Conservation (phyloP, 306 rosid genomes). For the Echinosophora koreensis region DNA sequence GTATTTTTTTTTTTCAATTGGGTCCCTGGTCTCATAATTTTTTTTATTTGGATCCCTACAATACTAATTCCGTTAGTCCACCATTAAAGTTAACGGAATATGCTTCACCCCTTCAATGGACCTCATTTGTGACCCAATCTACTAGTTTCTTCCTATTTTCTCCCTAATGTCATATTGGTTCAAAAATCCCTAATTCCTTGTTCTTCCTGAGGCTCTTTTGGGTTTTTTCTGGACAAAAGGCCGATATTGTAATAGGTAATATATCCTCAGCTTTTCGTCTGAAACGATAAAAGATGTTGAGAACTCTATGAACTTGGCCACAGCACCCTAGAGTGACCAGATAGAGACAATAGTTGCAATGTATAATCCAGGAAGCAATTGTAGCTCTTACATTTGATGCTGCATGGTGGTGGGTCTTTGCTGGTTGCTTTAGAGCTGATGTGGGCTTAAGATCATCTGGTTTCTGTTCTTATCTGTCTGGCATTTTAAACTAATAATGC, state of each 20-base stretch:
- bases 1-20: too few relatives aligned
- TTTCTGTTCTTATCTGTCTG: slow-evolving; percentile 61
- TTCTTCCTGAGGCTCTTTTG: slow-evolving; percentile 58
- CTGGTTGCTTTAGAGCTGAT: slow-evolving; percentile 72
- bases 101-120: too few relatives aligned
- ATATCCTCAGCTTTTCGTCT: slow-evolving; percentile 55
- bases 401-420: slow-evolving; percentile 54
- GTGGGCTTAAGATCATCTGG: slow-evolving; percentile 50
- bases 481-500: slow-evolving; percentile 36
- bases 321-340: slow-evolving; percentile 68
- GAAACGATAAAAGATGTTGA: slow-evolving; percentile 49
- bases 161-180: too few relatives aligned
- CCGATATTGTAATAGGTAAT: slow-evolving; percentile 59
- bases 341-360: slow-evolving; percentile 55
- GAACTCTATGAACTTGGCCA: slow-evolving; percentile 56
- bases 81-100: too few relatives aligned
- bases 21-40: too few relatives aligned
- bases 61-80: too few relatives aligned
- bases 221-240: slow-evolving; percentile 56
- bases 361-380: slow-evolving; percentile 43
- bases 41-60: too few relatives aligned
- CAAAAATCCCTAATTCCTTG: too few relatives aligned
- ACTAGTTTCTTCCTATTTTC: too few relatives aligned
- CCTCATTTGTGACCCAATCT: too few relatives aligned
- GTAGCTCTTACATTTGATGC: slow-evolving; percentile 36